Evolutionary conservation across 371 early-diverging fungal genomes (phyloP).

Genomic region (Mortierella polycephala): DNA sequence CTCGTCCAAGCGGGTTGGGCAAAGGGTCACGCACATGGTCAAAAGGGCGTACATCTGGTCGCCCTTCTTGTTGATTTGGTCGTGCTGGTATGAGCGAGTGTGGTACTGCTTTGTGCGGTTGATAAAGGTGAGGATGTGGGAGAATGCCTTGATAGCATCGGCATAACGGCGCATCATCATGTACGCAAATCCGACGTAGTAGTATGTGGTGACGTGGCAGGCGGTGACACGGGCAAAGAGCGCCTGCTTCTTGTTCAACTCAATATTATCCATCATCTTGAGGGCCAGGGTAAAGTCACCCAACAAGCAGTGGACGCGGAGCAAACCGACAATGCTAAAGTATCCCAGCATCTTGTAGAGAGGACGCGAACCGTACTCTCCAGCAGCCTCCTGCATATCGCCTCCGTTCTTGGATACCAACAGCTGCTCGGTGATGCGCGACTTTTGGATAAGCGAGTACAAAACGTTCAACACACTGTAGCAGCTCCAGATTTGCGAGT

Average conservation of each 20-base stretch:
- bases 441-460: slow-evolving; percentile 94
- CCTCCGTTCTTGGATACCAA: slow-evolving; percentile 88
- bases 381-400: slow-evolving; percentile 86
- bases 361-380: slow-evolving; percentile 80
- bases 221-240: slow-evolving; percentile 94
- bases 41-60: slow-evolving; percentile 95
- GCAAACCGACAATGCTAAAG: slow-evolving; percentile 92
- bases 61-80: slow-evolving; percentile 91
- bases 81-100: slow-evolving; percentile 91
- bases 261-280: slow-evolving; percentile 95
- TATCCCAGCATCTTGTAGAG: slow-evolving; percentile 97
- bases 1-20: slow-evolving; percentile 95
- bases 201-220: slow-evolving; percentile 96
- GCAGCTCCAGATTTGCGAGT: slow-evolving; percentile 93
- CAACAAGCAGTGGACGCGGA: slow-evolving; percentile 94
- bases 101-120: slow-evolving; percentile 94
- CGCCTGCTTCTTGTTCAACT: slow-evolving; percentile 88
- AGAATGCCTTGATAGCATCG: slow-evolving; percentile 94
- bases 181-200: slow-evolving; percentile 96
- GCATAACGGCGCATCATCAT: slow-evolving; percentile 97
- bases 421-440: slow-evolving; percentile 92
- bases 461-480: slow-evolving; percentile 95
- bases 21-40: slow-evolving; percentile 90
- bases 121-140: slow-evolving; percentile 90
- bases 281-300: slow-evolving; percentile 95